Evolutionary conservation across 169 alveolate genomes (phyloP), one percentile per base, ranked within the genome.

Genomic region (Plasmodium adleri): DNA sequence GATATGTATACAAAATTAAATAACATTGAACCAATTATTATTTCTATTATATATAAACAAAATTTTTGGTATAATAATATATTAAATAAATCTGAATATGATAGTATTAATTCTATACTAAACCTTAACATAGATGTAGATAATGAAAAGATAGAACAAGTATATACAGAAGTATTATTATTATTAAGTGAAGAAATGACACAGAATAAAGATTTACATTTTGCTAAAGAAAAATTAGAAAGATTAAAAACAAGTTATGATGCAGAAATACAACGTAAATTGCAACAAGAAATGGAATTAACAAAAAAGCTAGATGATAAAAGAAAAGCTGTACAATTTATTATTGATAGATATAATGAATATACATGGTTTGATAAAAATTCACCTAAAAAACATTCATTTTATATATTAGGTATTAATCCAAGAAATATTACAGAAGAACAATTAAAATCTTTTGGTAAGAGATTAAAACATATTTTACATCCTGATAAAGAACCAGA

Each of bases 401-500:
- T 74, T 73, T 94, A 94, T 72, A 90, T 92, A 10, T 59, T 94
- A 39, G 96, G 96, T 3, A 74, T 92, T 15, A 88, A 92, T 13
- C 95, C 95, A 2, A 74, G 74, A 67, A 49, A 22, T 28, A 88
- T 92, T 47, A 90, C 74, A 20, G 92, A 88, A 63, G 94, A 85
- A 17, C 70, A 72, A 32, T 39, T 94, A 39, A 72, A 90, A 24
- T 67, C 71, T 60, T 94, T 76, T 59, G 95, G 95, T 0, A 88
- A 92, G 54, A 86, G 94, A 76, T 78, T 94, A 49, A 94, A 94
- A 75, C 92, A 93, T 64, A 88, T 94, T 15, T 56, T 94, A 15
- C 96, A 94, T 63, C 96, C 96, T 8, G 96, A 94, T 63, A 94
- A 94, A 28, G 96, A 92, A 49, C 95, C 92, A 26, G 93, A 94